Conservation (phyloP, 441 rosid species). For the Cnidoscolus chayamansa region DNA sequence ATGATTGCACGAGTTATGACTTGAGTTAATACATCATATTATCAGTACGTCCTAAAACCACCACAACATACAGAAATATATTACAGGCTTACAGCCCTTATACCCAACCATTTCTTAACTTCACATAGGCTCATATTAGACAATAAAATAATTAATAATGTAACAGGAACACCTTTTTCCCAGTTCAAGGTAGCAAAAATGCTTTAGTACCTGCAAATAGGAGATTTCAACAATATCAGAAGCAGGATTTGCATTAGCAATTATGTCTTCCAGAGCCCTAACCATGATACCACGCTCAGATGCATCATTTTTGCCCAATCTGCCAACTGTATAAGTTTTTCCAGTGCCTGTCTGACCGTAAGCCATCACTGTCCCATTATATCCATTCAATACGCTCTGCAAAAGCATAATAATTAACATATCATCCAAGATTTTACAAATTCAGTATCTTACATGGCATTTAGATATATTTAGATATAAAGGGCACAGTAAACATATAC, state of each 20-base stretch:
- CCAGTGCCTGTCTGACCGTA: constrained; percentile 96
- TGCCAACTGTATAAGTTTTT: constrained; percentile 83
- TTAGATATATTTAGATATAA: background rate
- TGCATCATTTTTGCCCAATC: constrained; percentile 69
- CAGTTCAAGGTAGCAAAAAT: constrained; percentile 1
- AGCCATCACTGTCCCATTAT: constrained; percentile 94
- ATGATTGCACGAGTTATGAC: background rate
- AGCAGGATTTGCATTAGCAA: constrained; percentile 41
- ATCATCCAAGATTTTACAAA: constrained; percentile 16
- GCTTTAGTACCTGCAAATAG: constrained; percentile 66
- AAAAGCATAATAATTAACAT: constrained; percentile 27
- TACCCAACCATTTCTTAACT: constrained; percentile 5
- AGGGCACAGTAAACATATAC: background rate
- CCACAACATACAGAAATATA: background rate
- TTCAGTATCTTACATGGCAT: background rate
- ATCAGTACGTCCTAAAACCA: background rate
- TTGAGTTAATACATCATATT: background rate
- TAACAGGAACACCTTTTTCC: background rate
- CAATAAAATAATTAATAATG: background rate
- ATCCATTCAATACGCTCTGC: constrained; percentile 87
- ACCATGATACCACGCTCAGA: constrained; percentile 94
- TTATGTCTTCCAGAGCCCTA: constrained; percentile 76
- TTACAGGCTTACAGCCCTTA: background rate
- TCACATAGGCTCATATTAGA: background rate
- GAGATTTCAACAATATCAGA: constrained; percentile 72